These are phyloP conservation scores for Aspergillus sp. DNA, from an alignment of 2,329 filamentous ascomycete species.

Conservation along the genomic window DNA sequence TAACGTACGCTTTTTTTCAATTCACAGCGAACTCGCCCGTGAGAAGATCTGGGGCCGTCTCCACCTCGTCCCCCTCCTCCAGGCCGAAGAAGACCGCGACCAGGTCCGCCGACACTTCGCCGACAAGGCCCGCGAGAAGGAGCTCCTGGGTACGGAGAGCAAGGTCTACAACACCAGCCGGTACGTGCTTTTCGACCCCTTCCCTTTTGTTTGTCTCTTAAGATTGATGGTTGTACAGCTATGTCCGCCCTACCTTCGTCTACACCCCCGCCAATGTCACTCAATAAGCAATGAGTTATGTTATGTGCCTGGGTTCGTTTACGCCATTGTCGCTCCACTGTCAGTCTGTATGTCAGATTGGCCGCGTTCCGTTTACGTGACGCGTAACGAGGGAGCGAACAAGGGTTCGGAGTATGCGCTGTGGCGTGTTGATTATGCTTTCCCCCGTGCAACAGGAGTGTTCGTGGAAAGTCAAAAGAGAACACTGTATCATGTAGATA, in stretches of 20 bases:
- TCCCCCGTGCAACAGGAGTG: slow-evolving; percentile 3
- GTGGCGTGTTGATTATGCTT: slow-evolving; percentile 3
- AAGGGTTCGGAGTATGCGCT: slow-evolving; percentile 6
- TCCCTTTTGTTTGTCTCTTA: neutral
- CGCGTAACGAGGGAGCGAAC: neutral
- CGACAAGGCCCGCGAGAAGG: slow-evolving; percentile 85
- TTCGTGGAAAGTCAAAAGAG: slow-evolving; percentile 5
- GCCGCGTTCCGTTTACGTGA: slow-evolving; percentile 4
- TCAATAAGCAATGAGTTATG: slow-evolving; percentile 47
- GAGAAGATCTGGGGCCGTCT: slow-evolving; percentile 99
- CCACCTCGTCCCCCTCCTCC: slow-evolving; percentile 86
- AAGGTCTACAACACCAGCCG: slow-evolving; percentile 86
- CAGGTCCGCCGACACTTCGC: slow-evolving; percentile 83
- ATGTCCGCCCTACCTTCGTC: slow-evolving; percentile 77
- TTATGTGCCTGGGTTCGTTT: slow-evolving; percentile 8
- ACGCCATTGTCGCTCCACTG: slow-evolving; percentile 6
- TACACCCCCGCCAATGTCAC: slow-evolving; percentile 64
- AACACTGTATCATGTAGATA: slow-evolving; percentile 33
- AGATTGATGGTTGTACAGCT: slow-evolving; percentile 51
- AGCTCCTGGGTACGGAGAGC: slow-evolving; percentile 77
- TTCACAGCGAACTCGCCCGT: slow-evolving; percentile 77
- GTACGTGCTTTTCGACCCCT: slow-evolving; percentile 51
- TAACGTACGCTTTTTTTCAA: neutral
- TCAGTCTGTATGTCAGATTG: slow-evolving; percentile 4
- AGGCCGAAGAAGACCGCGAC: slow-evolving; percentile 96